phyloP scores from a whole-genome alignment of 306 rosid genomes.

The Oemleria cerasiformis region DNA sequence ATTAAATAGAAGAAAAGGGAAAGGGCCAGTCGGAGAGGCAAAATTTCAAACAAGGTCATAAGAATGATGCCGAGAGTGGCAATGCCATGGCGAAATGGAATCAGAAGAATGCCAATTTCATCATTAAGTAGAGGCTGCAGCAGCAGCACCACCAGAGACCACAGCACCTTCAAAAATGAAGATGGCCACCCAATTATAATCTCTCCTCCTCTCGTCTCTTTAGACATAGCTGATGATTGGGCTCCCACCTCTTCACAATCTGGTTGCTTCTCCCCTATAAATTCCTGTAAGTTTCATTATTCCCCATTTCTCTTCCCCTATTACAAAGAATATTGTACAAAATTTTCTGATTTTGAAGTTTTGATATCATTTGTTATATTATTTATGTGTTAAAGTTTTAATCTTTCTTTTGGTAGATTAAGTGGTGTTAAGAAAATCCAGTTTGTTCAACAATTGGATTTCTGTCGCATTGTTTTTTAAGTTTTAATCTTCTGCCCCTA shows the following conservation, averaged over 20 bases:
- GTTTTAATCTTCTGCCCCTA: too few relatives aligned
- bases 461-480: too few relatives aligned
- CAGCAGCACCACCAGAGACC: conserved; percentile 15
- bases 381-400: too few relatives aligned
- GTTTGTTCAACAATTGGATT: too few relatives aligned
- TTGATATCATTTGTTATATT: too few relatives aligned
- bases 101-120: conserved; percentile 36
- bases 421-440: too few relatives aligned
- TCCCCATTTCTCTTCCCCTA: not conserved
- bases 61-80: conserved; percentile 36
- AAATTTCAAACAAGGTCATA: too few relatives aligned
- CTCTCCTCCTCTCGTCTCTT: conserved; percentile 72
- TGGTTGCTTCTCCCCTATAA: conserved; percentile 26
- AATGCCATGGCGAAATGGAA: conserved; percentile 33
- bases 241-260: conserved; percentile 28
- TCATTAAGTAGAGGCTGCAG: conserved; percentile 36
- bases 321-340: too few relatives aligned
- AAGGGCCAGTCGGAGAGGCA: not conserved
- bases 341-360: too few relatives aligned
- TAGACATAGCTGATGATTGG: conserved; percentile 81
- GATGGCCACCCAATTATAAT: conserved; percentile 37
- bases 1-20: not conserved
- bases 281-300: conserved; percentile 38
- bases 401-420: too few relatives aligned
- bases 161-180: conserved; percentile 28